A percentile compares a stretch with the other conserved stretches of the same genome.
These are phyloP conservation scores for Fusarium irregulare DNA, from an alignment of 2,329 filamentous ascomycete genomes.

Conservation along the genomic window DNA sequence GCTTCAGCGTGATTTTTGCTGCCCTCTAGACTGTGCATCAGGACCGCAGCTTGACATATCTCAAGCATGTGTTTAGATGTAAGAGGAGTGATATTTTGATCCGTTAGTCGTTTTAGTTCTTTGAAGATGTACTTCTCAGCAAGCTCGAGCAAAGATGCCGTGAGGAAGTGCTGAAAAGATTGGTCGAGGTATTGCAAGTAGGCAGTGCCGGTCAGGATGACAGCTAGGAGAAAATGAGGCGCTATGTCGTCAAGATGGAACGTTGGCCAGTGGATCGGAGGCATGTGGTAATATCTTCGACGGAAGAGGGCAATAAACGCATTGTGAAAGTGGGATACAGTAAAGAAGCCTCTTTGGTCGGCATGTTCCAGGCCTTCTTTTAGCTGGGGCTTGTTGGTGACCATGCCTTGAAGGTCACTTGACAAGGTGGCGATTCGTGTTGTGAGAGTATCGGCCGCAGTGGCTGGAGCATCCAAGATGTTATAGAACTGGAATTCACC, in stretches of 20 bases:
- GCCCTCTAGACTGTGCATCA: constrained; percentile 17
- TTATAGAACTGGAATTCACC: neutral
- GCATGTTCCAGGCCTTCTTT: neutral
- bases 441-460: neutral
- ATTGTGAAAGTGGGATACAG: constrained; percentile 5
- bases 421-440: neutral
- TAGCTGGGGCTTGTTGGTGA: constrained; percentile 7
- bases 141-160: neutral
- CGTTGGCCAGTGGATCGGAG: constrained; percentile 32
- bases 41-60: constrained; percentile 23
- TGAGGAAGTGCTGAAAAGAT: neutral
- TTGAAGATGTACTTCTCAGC: constrained; percentile 31
- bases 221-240: constrained; percentile 17
- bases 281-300: constrained; percentile 17
- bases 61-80: constrained; percentile 9
- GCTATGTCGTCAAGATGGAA: constrained; percentile 20
- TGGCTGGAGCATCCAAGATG: neutral
- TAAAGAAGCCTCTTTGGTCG: constrained; percentile 5
- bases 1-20: constrained; percentile 8
- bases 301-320: constrained; percentile 9
- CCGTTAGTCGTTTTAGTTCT: neutral
- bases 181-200: neutral
- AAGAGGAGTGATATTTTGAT: neutral
- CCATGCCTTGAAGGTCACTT: neutral
- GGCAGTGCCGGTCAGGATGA: constrained; percentile 8